Evolutionary conservation across 2,329 filamentous ascomycete species (phyloP).

Genomic region (Ophiosphaerella narmari): DNA sequence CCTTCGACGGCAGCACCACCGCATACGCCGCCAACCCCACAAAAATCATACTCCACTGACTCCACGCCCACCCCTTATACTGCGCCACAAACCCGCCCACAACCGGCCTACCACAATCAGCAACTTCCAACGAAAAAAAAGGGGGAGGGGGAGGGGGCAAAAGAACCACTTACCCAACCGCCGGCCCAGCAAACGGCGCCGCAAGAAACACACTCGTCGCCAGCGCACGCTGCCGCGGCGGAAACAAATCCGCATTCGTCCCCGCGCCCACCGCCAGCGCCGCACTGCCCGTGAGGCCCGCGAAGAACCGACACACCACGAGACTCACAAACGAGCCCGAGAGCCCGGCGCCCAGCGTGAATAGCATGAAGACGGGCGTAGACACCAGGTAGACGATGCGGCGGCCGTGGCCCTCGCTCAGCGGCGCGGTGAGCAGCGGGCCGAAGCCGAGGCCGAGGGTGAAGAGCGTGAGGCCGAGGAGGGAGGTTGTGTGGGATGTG

Average conservation of each 20-base stretch:
- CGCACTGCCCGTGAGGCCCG: conserved; percentile 71
- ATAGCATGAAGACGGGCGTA: conserved; percentile 57
- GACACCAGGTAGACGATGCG: conserved; percentile 57
- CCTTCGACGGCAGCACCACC: conserved; percentile 51
- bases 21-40: conserved; percentile 45
- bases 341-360: conserved; percentile 61
- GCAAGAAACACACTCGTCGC: conserved; percentile 45
- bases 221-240: conserved; percentile 37
- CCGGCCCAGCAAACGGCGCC: conserved; percentile 49
- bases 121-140: background rate
- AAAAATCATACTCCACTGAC: conserved; percentile 52
- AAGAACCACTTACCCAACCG: conserved; percentile 34
- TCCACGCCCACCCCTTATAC: conserved; percentile 54
- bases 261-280: conserved; percentile 51
- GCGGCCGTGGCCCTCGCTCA: conserved; percentile 64
- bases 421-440: conserved; percentile 62
- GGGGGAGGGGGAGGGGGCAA: background rate
- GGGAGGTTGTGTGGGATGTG: conserved; percentile 59
- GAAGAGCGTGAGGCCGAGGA: conserved; percentile 65
- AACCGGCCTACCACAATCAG: conserved; percentile 39
- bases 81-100: conserved; percentile 51
- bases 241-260: conserved; percentile 48
- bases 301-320: conserved; percentile 68
- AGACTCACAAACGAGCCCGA: conserved; percentile 57
- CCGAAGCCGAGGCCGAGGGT: conserved; percentile 64